A percentile compares a stretch with the other conserved stretches of the same genome.
Conservation (phyloP, 225 moss, liverwort and hornwort species). For the Physcomitrellopsis africana region DNA sequence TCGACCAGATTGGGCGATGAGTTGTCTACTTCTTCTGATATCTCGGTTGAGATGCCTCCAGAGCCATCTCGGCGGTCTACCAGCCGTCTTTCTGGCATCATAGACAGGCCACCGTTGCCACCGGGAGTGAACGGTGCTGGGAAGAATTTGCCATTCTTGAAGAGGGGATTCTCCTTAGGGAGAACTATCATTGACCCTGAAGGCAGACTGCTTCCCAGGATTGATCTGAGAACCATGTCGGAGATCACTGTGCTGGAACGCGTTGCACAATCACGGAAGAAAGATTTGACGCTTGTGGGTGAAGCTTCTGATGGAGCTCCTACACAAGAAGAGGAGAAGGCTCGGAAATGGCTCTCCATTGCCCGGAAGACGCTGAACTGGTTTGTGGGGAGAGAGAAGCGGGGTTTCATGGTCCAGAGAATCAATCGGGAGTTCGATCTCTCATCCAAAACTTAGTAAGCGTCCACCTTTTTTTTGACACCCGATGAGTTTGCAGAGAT, state of each 20-base stretch:
- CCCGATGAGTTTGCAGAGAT: conserved; percentile 13
- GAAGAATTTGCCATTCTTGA: conserved; percentile 43
- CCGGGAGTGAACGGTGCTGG: conserved; percentile 38
- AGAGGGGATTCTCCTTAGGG: conserved; percentile 59
- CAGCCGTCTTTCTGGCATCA: conserved; percentile 44
- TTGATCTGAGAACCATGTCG: conserved; percentile 75
- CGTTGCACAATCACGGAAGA: conserved; percentile 57
- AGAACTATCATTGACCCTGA: conserved; percentile 45
- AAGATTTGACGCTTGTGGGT: conserved; percentile 39
- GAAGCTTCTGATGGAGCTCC: conserved; percentile 31
- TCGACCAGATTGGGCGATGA: conserved; percentile 28
- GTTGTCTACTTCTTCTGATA: conserved; percentile 1
- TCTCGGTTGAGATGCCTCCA: conserved; percentile 43
- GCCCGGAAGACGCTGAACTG: conserved; percentile 55
- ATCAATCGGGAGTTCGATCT: conserved; percentile 41
- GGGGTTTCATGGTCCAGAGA: conserved; percentile 26
- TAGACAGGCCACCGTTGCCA: conserved; percentile 41
- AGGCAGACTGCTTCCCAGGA: conserved; percentile 53
- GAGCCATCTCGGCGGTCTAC: conserved; percentile 59
- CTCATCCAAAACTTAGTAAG: conserved; percentile 9
- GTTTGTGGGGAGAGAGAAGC: conserved; percentile 53
- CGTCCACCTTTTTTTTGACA: conserved; percentile 32
- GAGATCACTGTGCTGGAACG: conserved; percentile 70
- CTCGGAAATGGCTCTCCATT: conserved; percentile 56
- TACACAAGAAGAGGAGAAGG: conserved; percentile 50